These are phyloP conservation scores for Podochytrium sp. DNA, from an alignment of 192 early-diverging fungal species.

Conservation along the genomic window DNA sequence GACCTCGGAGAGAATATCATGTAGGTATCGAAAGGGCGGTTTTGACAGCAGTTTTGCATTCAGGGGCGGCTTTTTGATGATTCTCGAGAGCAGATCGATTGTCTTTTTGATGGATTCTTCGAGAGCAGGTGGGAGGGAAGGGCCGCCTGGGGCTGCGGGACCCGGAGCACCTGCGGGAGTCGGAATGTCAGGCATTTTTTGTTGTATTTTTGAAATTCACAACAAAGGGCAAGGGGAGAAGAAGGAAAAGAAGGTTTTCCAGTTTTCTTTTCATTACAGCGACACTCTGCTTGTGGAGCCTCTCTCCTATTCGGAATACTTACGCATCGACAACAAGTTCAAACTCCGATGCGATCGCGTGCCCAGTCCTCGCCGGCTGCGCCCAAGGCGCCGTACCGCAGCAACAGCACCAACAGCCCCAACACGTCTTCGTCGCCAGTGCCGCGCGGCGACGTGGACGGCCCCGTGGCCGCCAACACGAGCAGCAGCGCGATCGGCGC, in stretches of 20 bases:
- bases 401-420: not conserved
- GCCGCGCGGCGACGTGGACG: not conserved
- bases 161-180: constrained; percentile 1
- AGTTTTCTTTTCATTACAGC: no score
- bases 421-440: no score
- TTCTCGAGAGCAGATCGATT: constrained; percentile 44
- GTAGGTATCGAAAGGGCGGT: constrained; percentile 64
- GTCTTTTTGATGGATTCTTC: constrained; percentile 54
- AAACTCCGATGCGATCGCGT: not conserved
- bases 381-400: not conserved
- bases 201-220: no score
- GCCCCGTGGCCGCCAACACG: not conserved
- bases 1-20: constrained; percentile 58
- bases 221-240: no score
- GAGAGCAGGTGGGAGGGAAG: constrained; percentile 29
- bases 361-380: not conserved
- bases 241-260: no score
- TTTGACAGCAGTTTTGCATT: constrained; percentile 61
- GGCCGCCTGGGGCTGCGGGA: not conserved
- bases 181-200: constrained; percentile 7
- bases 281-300: no score
- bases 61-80: constrained; percentile 59
- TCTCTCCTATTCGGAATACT: no score
- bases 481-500: not conserved
- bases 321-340: no score